A percentile compares a stretch with the other conserved stretches of the same genome.
These are phyloP conservation scores for Phaeosphaeriaceae sp. DNA, from an alignment of 2,329 filamentous ascomycete genomes.

Conservation along the genomic window DNA sequence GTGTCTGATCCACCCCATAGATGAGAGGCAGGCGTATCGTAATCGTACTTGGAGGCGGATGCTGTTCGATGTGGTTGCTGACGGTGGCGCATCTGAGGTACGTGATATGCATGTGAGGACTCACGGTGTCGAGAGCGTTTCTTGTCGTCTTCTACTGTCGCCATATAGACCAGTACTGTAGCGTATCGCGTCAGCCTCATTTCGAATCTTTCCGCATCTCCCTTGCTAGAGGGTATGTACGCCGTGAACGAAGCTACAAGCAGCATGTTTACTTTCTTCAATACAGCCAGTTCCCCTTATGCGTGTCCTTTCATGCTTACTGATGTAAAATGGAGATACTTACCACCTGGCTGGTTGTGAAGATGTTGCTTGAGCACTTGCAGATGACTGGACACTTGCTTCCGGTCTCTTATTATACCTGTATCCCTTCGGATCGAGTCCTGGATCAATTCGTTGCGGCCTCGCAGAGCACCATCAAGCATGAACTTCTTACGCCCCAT, in stretches of 20 bases:
- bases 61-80: constrained; percentile 25
- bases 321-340: constrained; percentile 29
- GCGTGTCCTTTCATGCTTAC: neutral
- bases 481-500: constrained; percentile 64
- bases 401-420: constrained; percentile 60
- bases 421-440: constrained; percentile 64
- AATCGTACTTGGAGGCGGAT: constrained; percentile 32
- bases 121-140: constrained; percentile 26
- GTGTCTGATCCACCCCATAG: constrained; percentile 24
- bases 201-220: constrained; percentile 18
- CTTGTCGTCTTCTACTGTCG: constrained; percentile 42
- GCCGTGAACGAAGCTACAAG: constrained; percentile 8
- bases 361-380: constrained; percentile 67
- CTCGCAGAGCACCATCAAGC: constrained; percentile 59
- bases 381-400: constrained; percentile 70
- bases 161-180: constrained; percentile 52
- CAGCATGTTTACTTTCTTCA: neutral
- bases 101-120: constrained; percentile 25
- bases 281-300: neutral
- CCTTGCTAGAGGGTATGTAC: constrained; percentile 7
- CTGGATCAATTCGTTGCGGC: constrained; percentile 68
- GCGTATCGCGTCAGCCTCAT: constrained; percentile 27
- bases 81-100: constrained; percentile 29
- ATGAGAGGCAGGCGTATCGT: constrained; percentile 16
- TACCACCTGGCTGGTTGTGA: constrained; percentile 60